phyloP scores from a whole-genome alignment of 1,284 basidiomycete species.

The Cutaneotrichosporon dermatis region DNA sequence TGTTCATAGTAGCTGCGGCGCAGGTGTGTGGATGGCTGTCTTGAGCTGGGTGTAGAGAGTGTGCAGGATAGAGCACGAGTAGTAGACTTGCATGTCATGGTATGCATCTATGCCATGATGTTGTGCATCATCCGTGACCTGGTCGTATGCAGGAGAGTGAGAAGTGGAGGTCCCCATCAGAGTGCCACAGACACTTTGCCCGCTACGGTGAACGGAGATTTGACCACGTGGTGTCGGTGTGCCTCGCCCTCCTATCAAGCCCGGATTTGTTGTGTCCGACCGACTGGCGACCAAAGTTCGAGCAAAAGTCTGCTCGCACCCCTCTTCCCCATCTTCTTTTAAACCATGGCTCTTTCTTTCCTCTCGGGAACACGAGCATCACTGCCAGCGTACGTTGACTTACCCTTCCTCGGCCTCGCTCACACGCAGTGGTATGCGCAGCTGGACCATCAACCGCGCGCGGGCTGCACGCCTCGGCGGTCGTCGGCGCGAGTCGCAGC shows the following conservation, averaged over 20 bases:
- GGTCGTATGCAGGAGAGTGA: too few relatives aligned
- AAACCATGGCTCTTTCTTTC: slow-evolving; percentile 4
- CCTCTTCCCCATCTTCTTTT: neutral
- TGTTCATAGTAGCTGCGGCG: slow-evolving; percentile 66
- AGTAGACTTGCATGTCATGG: slow-evolving; percentile 6
- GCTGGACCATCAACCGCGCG: slow-evolving; percentile 3
- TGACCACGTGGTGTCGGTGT: too few relatives aligned
- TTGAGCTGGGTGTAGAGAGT: slow-evolving; percentile 57
- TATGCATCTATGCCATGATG: too few relatives aligned
- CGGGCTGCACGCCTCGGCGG: slow-evolving; percentile 3
- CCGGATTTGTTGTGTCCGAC: too few relatives aligned
- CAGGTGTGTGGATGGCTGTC: slow-evolving; percentile 81
- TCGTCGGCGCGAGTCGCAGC: slow-evolving; percentile 10
- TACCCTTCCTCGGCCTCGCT: neutral
- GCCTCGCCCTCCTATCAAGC: too few relatives aligned
- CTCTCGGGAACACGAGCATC: neutral
- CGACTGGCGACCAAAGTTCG: too few relatives aligned
- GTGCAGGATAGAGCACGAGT: neutral
- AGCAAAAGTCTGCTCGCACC: slow-evolving; percentile 1
- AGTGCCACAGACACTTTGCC: too few relatives aligned
- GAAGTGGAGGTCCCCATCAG: too few relatives aligned
- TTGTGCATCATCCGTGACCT: too few relatives aligned
- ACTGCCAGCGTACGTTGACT: neutral
- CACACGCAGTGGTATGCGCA: neutral
- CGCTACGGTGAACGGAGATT: too few relatives aligned